Conservation (phyloP, 2,329 filamentous ascomycete species). For the Fusarium ramigenum region DNA sequence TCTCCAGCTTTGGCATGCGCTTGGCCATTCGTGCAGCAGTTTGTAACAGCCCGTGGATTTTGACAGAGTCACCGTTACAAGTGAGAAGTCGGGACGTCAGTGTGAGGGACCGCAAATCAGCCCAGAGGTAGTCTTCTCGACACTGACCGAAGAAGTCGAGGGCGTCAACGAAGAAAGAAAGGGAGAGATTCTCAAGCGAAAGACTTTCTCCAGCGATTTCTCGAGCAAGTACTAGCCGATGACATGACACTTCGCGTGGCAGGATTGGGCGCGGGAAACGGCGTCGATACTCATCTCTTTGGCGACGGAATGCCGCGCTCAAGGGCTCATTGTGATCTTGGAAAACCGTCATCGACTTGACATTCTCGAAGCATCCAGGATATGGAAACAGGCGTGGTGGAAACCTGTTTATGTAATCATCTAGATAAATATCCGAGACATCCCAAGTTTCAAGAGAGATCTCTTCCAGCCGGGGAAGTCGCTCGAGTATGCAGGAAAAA, state of each 20-base stretch:
- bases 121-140: not conserved
- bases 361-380: constrained; percentile 1
- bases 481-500: not conserved
- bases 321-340: constrained; percentile 4
- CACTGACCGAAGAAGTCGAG: not conserved
- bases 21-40: not conserved
- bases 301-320: not conserved
- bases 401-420: fast-evolving
- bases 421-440: fast-evolving
- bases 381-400: too few species aligned
- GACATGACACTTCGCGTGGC: too few species aligned
- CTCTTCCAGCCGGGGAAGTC: not conserved
- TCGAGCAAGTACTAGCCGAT: too few species aligned
- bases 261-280: too few species aligned
- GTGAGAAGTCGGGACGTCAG: constrained; percentile 1
- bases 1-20: constrained; percentile 12
- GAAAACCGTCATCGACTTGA: constrained; percentile 36
- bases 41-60: not conserved
- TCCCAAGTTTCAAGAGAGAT: not conserved
- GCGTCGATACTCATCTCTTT: not conserved
- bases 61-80: not conserved
- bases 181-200: not conserved
- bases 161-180: constrained; percentile 1
- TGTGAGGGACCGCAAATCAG: not conserved
- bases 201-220: not conserved